Percentiles rank a stretch among this genome's conserved stretches.
These are phyloP conservation scores for Durotheca rogersii DNA, from an alignment of 495 filamentous ascomycete genomes.

Conservation along the genomic window DNA sequence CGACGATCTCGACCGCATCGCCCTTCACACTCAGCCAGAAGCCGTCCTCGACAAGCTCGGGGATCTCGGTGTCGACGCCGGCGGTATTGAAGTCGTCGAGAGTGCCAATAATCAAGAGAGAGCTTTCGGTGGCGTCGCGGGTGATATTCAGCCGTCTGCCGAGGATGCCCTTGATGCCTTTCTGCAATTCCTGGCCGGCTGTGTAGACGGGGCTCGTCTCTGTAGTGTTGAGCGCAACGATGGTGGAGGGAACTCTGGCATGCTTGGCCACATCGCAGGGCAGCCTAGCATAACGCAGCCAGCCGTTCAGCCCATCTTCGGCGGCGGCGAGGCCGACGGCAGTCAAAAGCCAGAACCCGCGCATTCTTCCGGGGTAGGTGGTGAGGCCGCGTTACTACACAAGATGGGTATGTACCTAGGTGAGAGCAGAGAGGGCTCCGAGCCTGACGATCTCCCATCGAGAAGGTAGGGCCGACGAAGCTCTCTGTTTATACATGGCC, in stretches of 20 bases:
- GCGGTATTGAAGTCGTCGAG: constrained; percentile 49
- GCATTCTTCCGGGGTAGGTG: constrained; percentile 26
- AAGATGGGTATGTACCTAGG: too few species aligned
- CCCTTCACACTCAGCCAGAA: constrained; percentile 58
- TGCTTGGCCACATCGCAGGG: constrained; percentile 41
- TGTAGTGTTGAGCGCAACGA: constrained; percentile 57
- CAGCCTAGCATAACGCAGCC: constrained; percentile 65
- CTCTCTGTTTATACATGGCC: constrained; percentile 29
- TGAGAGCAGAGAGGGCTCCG: constrained; percentile 2
- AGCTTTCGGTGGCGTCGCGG: constrained; percentile 23
- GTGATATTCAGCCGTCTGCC: constrained; percentile 44
- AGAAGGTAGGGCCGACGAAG: not conserved
- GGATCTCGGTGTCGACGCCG: constrained; percentile 37
- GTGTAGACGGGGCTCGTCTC: constrained; percentile 56
- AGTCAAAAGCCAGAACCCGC: constrained; percentile 35
- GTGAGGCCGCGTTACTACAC: constrained; percentile 2
- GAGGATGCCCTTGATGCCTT: constrained; percentile 58
- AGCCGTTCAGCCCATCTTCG: constrained; percentile 62
- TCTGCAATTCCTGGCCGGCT: constrained; percentile 60
- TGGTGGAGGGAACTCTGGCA: constrained; percentile 45
- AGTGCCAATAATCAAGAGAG: constrained; percentile 59
- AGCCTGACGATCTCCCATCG: not conserved
- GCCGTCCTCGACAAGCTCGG: constrained; percentile 60
- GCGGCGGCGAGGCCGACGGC: constrained; percentile 42
- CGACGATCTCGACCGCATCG: constrained; percentile 56